Conservation (phyloP, 345 rosid genomes). For the Camelina laxa region DNA sequence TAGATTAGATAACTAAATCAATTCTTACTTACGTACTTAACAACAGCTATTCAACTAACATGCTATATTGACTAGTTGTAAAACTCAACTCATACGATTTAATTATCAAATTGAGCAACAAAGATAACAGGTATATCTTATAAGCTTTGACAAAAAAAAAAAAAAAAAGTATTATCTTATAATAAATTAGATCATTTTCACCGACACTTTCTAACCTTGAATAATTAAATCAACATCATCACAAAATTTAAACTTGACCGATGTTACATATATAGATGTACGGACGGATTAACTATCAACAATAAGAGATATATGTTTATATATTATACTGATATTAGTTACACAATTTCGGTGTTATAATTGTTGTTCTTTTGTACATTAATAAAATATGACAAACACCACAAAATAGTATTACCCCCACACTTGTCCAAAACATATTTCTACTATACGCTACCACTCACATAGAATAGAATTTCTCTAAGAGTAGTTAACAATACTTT, state of each 20-base stretch:
- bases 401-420: neutral
- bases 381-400: neutral
- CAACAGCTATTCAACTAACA: slow-evolving; percentile 22
- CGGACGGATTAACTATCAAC: slow-evolving; percentile 18
- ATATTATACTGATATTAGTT: slow-evolving; percentile 1
- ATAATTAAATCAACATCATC: slow-evolving; percentile 29
- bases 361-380: neutral
- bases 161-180: neutral
- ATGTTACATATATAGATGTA: slow-evolving; percentile 20
- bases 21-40: slow-evolving; percentile 7
- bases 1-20: neutral
- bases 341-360: neutral
- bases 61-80: slow-evolving; percentile 19
- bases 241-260: slow-evolving; percentile 26
- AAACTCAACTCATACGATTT: slow-evolving; percentile 17
- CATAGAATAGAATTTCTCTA: neutral
- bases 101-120: slow-evolving; percentile 12
- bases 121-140: slow-evolving; percentile 33
- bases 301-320: slow-evolving; percentile 1
- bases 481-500: neutral
- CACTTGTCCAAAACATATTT: neutral
- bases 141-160: neutral
- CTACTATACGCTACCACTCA: neutral
- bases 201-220: slow-evolving; percentile 32
- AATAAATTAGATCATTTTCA: slow-evolving; percentile 16